A percentile compares a stretch with the other conserved stretches of the same genome.
Evolutionary conservation across 352 stramenopile genomes (phyloP).

Genomic region (Globisporangium sylvaticum): DNA sequence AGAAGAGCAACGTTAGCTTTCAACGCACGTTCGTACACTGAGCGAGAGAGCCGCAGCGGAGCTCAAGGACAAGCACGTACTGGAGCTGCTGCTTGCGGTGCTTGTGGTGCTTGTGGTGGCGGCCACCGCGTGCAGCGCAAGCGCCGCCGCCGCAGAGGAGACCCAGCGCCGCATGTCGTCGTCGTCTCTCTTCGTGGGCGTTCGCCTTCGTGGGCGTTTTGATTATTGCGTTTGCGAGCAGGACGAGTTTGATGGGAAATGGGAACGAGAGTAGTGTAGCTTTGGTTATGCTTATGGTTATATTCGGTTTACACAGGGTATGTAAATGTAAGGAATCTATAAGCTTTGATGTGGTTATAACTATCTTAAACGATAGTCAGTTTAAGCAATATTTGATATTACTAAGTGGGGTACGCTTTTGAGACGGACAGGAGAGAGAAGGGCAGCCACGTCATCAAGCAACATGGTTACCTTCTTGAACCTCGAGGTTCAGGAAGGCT

Average conservation of each 20-base stretch:
- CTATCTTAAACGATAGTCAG: neutral
- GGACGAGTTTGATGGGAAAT: neutral
- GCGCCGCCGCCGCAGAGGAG: neutral
- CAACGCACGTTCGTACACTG: neutral
- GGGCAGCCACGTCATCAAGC: neutral
- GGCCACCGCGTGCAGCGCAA: neutral
- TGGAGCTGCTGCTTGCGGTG: conserved; percentile 4
- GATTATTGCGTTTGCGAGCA: neutral
- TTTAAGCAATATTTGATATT: neutral
- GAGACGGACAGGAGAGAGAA: neutral
- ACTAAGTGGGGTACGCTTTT: neutral
- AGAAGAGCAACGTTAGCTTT: neutral
- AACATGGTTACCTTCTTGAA: neutral
- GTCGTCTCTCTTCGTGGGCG: neutral
- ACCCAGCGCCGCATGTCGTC: conserved; percentile 6
- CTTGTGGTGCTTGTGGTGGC: neutral
- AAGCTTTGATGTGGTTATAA: neutral
- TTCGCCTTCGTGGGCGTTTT: neutral
- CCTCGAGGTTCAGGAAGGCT: too few relatives aligned
- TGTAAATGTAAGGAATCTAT: neutral
- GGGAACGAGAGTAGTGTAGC: neutral
- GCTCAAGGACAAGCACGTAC: neutral
- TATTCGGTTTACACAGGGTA: neutral
- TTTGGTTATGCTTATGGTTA: neutral
- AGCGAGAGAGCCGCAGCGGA: neutral